phyloP scores from a whole-genome alignment of 495 filamentous ascomycete species.

The Penicillium lividum region DNA sequence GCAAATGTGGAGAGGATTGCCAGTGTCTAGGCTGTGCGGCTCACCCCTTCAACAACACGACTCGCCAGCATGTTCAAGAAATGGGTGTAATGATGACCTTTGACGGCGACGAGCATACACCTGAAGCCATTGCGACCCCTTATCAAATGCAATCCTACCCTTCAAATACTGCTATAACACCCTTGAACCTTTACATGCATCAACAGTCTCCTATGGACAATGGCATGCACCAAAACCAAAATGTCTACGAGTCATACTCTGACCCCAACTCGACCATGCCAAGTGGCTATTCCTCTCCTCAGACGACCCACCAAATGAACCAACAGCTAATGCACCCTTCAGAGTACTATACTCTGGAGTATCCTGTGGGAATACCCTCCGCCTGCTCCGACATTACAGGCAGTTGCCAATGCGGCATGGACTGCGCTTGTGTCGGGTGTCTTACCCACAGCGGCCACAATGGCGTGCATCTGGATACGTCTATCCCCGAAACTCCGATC shows the following conservation, averaged over 20 bases:
- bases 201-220: slow-evolving; percentile 17
- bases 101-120: slow-evolving; percentile 30
- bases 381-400: slow-evolving; percentile 46
- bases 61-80: slow-evolving; percentile 61
- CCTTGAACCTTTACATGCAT: slow-evolving; percentile 20
- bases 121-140: slow-evolving; percentile 18
- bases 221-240: slow-evolving; percentile 1
- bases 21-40: slow-evolving; percentile 67
- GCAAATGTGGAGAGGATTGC: slow-evolving; percentile 67
- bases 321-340: slow-evolving; percentile 45
- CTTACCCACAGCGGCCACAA: slow-evolving; percentile 52
- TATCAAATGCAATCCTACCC: not conserved
- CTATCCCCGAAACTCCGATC: slow-evolving; percentile 9
- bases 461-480: slow-evolving; percentile 30
- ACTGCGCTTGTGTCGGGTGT: slow-evolving; percentile 53
- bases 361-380: slow-evolving; percentile 42
- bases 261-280: slow-evolving; percentile 19
- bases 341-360: slow-evolving; percentile 49
- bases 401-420: slow-evolving; percentile 51
- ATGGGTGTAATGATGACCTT: slow-evolving; percentile 48
- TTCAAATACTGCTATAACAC: not conserved
- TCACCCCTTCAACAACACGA: slow-evolving; percentile 74
- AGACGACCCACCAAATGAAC: slow-evolving; percentile 24
- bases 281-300: slow-evolving; percentile 33
- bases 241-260: slow-evolving; percentile 9